phyloP scores from a whole-genome alignment of 225 moss, liverwort and hornwort genomes.

The Takakia lepidozioides region DNA sequence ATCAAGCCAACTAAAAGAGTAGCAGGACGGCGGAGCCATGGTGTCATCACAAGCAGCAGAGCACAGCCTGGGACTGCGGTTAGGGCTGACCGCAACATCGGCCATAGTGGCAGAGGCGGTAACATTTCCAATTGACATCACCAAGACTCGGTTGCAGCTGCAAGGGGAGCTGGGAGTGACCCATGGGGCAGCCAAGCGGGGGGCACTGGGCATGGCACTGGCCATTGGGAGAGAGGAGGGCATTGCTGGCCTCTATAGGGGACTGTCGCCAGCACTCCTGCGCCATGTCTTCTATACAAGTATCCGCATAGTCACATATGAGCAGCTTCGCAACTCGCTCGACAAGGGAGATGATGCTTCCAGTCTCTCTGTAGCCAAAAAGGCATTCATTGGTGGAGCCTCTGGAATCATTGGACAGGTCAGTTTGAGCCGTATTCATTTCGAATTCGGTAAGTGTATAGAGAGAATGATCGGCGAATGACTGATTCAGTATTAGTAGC shows the following conservation, averaged over 20 bases:
- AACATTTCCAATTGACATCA: slow-evolving; percentile 89
- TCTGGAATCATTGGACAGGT: slow-evolving; percentile 94
- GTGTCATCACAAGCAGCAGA: slow-evolving; percentile 35
- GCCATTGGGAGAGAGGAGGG: slow-evolving; percentile 79
- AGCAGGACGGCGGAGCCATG: slow-evolving; percentile 19
- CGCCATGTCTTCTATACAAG: slow-evolving; percentile 90
- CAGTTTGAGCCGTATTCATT: no score
- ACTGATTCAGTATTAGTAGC: no score
- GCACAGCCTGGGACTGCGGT: slow-evolving; percentile 55
- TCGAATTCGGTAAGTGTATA: no score
- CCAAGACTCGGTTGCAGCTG: slow-evolving; percentile 89
- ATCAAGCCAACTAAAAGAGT: no score
- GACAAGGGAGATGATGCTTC: slow-evolving; percentile 56
- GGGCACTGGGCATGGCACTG: slow-evolving; percentile 72
- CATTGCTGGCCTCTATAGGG: slow-evolving; percentile 66
- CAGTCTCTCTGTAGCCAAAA: slow-evolving; percentile 46
- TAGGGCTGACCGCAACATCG: slow-evolving; percentile 66
- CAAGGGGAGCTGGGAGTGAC: slow-evolving; percentile 68
- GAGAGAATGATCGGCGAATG: no score
- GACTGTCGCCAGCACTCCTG: slow-evolving; percentile 77
- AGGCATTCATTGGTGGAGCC: slow-evolving; percentile 77
- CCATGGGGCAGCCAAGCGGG: slow-evolving; percentile 38
- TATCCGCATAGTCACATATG: slow-evolving; percentile 90
- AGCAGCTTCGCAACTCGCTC: slow-evolving; percentile 56
- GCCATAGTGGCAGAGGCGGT: slow-evolving; percentile 75